Conservation (phyloP, 805 yeast species). For the Wickerhamomyces tratensis region DNA sequence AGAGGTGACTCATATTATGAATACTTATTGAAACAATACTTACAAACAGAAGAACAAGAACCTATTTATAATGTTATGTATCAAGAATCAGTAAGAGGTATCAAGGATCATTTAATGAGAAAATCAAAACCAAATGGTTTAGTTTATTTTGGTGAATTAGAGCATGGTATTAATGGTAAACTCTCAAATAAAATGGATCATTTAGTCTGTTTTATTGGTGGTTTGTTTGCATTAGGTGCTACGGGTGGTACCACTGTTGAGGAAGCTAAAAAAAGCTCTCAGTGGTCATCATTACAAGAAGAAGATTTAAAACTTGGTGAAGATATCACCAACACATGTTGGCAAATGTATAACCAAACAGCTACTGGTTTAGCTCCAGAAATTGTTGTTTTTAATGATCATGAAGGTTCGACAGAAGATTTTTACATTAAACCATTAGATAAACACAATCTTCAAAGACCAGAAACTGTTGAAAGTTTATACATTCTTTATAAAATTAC, state of each 20-base stretch:
- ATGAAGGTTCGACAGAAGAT: constrained; percentile 35
- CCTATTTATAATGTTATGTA: constrained; percentile 63
- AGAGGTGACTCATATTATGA: constrained; percentile 93
- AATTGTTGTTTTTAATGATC: constrained; percentile 72
- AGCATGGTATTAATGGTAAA: constrained; percentile 51
- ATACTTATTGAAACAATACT: constrained; percentile 74
- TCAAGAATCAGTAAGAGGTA: constrained; percentile 67
- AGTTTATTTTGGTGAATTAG: constrained; percentile 71
- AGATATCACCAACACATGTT: constrained; percentile 73
- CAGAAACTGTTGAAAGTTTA: constrained; percentile 87
- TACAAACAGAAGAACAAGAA: constrained; percentile 62
- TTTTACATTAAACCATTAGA: constrained; percentile 64
- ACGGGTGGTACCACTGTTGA: constrained; percentile 58
- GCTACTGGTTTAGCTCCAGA: constrained; percentile 82
- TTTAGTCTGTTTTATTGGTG: constrained; percentile 86
- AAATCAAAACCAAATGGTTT: constrained; percentile 54
- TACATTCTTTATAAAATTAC: constrained; percentile 75
- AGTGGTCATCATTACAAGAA: constrained; percentile 52
- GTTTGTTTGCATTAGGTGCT: constrained; percentile 81
- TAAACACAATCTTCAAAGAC: constrained; percentile 81
- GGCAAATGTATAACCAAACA: constrained; percentile 68
- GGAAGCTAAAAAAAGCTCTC: constrained; percentile 41
- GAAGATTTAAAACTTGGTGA: constrained; percentile 61
- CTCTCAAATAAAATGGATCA: constrained; percentile 81
- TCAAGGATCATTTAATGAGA: constrained; percentile 53